phyloP scores from a whole-genome alignment of 441 rosid species.

The Erysimum cheiri region DNA sequence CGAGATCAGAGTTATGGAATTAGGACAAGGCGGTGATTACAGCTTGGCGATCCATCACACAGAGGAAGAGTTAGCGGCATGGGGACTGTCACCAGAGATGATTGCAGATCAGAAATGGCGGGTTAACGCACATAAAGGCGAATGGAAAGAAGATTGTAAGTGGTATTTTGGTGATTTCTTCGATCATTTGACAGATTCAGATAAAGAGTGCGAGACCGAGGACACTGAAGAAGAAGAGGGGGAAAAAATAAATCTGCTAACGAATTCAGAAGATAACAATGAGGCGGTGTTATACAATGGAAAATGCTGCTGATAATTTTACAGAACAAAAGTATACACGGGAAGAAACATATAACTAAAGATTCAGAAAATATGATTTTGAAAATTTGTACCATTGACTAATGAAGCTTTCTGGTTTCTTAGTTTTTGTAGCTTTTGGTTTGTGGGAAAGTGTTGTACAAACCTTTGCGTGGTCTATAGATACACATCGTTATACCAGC shows the following conservation, averaged over 20 bases:
- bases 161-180: slow-evolving; percentile 76
- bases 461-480: slow-evolving; percentile 28
- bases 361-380: slow-evolving; percentile 9
- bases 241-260: slow-evolving; percentile 9
- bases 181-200: slow-evolving; percentile 53
- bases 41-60: slow-evolving; percentile 87
- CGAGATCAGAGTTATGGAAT: slow-evolving; percentile 78
- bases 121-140: slow-evolving; percentile 54
- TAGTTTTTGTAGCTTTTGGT: slow-evolving; percentile 30
- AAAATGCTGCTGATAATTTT: slow-evolving; percentile 15
- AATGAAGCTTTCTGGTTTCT: slow-evolving; percentile 30
- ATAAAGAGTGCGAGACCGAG: slow-evolving; percentile 47
- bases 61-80: slow-evolving; percentile 70
- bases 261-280: slow-evolving; percentile 29
- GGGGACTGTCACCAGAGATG: slow-evolving; percentile 92
- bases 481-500: slow-evolving; percentile 25
- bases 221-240: slow-evolving; percentile 23
- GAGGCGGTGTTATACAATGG: slow-evolving; percentile 42
- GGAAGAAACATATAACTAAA: slow-evolving; percentile 15
- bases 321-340: slow-evolving; percentile 21
- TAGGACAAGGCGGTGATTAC: slow-evolving; percentile 84
- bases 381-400: slow-evolving; percentile 15
- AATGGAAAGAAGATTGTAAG: slow-evolving; percentile 77
- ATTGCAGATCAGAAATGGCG: slow-evolving; percentile 87
- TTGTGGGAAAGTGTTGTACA: slow-evolving; percentile 39